Percentiles rank a stretch among this genome's conserved stretches.
phyloP scores from a whole-genome alignment of 2,329 filamentous ascomycete genomes.

The Penicillium sp. region DNA sequence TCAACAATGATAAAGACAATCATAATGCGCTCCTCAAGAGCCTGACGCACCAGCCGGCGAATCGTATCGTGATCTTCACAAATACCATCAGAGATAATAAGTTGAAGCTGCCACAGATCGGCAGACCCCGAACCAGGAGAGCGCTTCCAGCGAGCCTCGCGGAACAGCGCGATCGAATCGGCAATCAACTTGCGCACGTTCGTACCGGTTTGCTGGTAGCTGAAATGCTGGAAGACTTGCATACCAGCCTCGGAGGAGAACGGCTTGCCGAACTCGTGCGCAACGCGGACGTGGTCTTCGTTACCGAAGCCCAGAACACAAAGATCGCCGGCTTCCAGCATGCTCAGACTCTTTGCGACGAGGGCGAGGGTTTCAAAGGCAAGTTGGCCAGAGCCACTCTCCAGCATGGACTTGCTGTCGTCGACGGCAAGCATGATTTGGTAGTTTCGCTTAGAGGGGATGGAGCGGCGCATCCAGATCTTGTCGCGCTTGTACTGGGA shows the following conservation, averaged over 20 bases:
- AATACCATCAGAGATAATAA: constrained; percentile 92
- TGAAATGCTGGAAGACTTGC: constrained; percentile 82
- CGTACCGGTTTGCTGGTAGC: constrained; percentile 83
- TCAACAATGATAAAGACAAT: constrained; percentile 98
- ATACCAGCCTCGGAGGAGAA: constrained; percentile 83
- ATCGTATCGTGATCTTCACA: constrained; percentile 89
- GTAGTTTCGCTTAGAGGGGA: constrained; percentile 92
- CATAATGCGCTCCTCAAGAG: constrained; percentile 94
- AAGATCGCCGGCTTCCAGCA: constrained; percentile 95
- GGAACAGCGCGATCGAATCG: constrained; percentile 80
- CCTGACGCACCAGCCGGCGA: constrained; percentile 79
- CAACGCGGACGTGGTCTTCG: constrained; percentile 72
- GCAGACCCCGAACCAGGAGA: constrained; percentile 57
- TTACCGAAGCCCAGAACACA: constrained; percentile 88
- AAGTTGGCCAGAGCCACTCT: constrained; percentile 74
- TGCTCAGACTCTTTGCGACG: constrained; percentile 81
- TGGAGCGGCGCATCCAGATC: constrained; percentile 96
- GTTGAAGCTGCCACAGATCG: constrained; percentile 92
- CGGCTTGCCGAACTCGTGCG: constrained; percentile 82
- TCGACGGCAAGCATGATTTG: constrained; percentile 98
- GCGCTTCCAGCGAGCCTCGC: constrained; percentile 70
- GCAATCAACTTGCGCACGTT: constrained; percentile 81
- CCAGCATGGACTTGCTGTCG: constrained; percentile 92
- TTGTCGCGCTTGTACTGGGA: constrained; percentile 99
- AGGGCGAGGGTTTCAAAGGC: constrained; percentile 95